These are phyloP conservation scores for Massospora cicadina DNA, from an alignment of 371 early-diverging fungal species.

Conservation along the genomic window DNA sequence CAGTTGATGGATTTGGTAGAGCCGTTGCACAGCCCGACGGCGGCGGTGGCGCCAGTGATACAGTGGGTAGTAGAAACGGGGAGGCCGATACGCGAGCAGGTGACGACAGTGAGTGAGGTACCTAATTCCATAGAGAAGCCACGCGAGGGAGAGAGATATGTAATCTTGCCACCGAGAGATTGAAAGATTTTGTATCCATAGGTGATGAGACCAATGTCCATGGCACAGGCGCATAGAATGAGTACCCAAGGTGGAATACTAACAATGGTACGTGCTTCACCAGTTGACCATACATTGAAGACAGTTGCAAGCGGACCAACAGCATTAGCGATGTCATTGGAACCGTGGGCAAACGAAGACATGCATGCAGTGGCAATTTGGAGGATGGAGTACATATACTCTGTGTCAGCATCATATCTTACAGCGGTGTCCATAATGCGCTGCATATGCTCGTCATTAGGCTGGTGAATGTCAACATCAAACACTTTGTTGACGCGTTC, in stretches of 20 bases:
- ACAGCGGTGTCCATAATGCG: conserved; percentile 39
- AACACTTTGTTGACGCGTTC: conserved; percentile 22
- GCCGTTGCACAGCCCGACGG: conserved; percentile 65
- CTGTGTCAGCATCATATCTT: conserved; percentile 57
- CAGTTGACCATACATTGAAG: conserved; percentile 46
- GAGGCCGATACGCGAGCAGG: conserved; percentile 58
- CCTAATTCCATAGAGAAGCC: conserved; percentile 72
- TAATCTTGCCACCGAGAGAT: conserved; percentile 65
- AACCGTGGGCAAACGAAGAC: conserved; percentile 78
- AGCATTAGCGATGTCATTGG: conserved; percentile 81
- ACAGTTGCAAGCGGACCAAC: conserved; percentile 63
- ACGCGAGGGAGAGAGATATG: conserved; percentile 65
- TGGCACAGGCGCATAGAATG: conserved; percentile 56
- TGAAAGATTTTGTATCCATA: conserved; percentile 56
- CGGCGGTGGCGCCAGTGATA: conserved; percentile 67
- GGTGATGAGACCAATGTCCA: conserved; percentile 58
- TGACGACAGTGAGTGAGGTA: conserved; percentile 67
- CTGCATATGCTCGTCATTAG: conserved; percentile 25
- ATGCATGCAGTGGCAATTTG: conserved; percentile 73
- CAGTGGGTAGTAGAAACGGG: conserved; percentile 84
- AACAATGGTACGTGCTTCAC: conserved; percentile 24
- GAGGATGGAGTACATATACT: conserved; percentile 64
- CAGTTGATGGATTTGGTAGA: conserved; percentile 55
- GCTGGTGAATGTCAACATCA: conserved; percentile 35
- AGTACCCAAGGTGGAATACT: conserved; percentile 58